phyloP scores from a whole-genome alignment of 495 filamentous ascomycete genomes.

The Podospora didyma region DNA sequence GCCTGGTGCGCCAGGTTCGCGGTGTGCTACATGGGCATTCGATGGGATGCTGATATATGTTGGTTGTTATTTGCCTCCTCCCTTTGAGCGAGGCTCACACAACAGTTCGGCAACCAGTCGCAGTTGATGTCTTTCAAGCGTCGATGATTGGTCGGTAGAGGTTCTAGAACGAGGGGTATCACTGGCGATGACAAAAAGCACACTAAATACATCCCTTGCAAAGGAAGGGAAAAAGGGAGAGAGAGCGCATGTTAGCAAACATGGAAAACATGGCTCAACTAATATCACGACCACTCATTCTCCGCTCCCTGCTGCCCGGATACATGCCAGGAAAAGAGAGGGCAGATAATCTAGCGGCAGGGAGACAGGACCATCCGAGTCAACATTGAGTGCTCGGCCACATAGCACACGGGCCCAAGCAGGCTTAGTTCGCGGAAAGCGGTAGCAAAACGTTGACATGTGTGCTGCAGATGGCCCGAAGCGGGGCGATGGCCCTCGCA shows the following conservation, averaged over 20 bases:
- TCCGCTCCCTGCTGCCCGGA: too few relatives aligned
- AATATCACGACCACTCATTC: neutral
- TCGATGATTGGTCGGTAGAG: too few relatives aligned
- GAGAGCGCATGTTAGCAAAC: neutral
- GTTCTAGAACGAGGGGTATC: neutral
- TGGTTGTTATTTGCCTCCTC: neutral
- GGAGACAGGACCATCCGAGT: neutral
- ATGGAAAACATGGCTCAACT: neutral
- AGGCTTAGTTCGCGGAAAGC: slow-evolving; percentile 10
- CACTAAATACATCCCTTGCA: too few relatives aligned
- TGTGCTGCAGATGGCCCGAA: neutral
- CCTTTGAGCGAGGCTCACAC: too few relatives aligned
- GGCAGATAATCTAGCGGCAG: neutral
- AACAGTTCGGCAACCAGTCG: too few relatives aligned
- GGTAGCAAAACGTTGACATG: slow-evolving; percentile 3
- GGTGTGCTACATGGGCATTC: neutral
- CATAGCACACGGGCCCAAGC: slow-evolving; percentile 2
- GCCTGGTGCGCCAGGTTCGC: neutral
- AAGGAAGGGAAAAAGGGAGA: neutral
- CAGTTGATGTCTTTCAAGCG: too few relatives aligned
- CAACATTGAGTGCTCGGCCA: slow-evolving; percentile 11
- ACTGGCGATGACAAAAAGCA: too few relatives aligned
- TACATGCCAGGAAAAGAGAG: neutral
- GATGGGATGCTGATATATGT: neutral
- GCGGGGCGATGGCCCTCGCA: neutral